phyloP scores from a whole-genome alignment of 805 yeast species.

The Debaryomyces hansenii region DNA sequence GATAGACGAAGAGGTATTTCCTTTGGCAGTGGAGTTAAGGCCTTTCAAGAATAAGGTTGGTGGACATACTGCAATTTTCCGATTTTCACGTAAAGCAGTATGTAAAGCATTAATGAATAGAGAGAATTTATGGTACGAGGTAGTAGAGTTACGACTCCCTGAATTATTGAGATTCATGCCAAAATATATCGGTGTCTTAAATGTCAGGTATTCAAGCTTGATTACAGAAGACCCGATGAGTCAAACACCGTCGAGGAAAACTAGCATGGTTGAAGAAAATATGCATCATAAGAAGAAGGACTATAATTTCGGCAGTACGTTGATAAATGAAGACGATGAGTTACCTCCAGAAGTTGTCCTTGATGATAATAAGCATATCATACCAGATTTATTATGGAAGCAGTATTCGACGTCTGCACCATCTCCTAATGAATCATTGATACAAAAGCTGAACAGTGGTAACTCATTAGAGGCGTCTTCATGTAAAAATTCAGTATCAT shows the following conservation, averaged over 20 bases:
- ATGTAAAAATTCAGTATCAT: not conserved
- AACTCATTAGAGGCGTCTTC: not conserved
- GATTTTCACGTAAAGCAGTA: slow-evolving; percentile 87
- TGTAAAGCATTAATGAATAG: slow-evolving; percentile 90
- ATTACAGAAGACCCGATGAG: slow-evolving; percentile 25
- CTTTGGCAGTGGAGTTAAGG: slow-evolving; percentile 81
- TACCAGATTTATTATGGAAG: slow-evolving; percentile 76
- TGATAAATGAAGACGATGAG: slow-evolving; percentile 20
- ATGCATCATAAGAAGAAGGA: not conserved
- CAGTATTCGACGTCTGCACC: slow-evolving; percentile 48
- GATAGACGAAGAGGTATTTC: slow-evolving; percentile 35
- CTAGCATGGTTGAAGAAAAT: slow-evolving; percentile 23
- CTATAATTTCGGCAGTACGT: not conserved
- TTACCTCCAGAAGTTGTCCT: slow-evolving; percentile 79
- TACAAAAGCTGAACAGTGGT: not conserved
- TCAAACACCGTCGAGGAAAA: not conserved
- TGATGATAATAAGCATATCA: slow-evolving; percentile 88
- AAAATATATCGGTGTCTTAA: slow-evolving; percentile 87
- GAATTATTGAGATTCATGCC: slow-evolving; percentile 88
- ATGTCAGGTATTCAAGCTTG: slow-evolving; percentile 74
- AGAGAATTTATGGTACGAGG: slow-evolving; percentile 91
- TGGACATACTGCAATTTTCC: slow-evolving; percentile 95
- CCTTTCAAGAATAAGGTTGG: slow-evolving; percentile 96
- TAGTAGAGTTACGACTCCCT: slow-evolving; percentile 74
- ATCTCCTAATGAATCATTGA: slow-evolving; percentile 12